Evolutionary conservation across 169 alveolate genomes (phyloP), one percentile per base, ranked within the genome.

Genomic region (Plasmodium relictum): DNA sequence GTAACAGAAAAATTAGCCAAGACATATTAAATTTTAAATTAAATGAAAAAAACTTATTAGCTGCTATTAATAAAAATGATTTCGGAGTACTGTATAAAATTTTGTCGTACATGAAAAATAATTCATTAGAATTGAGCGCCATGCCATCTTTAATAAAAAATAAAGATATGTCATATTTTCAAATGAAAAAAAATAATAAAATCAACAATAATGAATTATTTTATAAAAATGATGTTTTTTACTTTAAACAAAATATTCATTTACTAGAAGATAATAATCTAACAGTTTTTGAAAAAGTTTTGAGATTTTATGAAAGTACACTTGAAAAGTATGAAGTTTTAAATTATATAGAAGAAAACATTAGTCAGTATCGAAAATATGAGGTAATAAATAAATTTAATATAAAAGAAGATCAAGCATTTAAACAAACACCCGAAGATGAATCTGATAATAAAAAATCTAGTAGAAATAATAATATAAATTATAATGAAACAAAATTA

Each of bases 281-380:
- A 31, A 83, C 91, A 0, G 73, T 83, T 16, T 83, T 83, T 83
- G 91, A 83, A 83, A 83, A 83, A 39, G 86, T 83, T 18, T 54
- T 83, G 20, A 54, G 68, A 2, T 83, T 83, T 69, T 83, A 83
- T 83, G 59, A 83, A 42, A 26, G 39, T 58, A 61, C 78, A 18
- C 39, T 83, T 39, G 66, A 66, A 44, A 83, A 69, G 48, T 83
- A 69, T 41, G 86, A 83, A 26, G 52, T 83, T 9, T 37, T 83
- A 41, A 62, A 45, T 52, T 83, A 83, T 83, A 83, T 83, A 7
- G 91, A 83, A 83, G 44, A 37, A 20, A 44, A 58, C 37, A 56
- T 83, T 45, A 58, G 66, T 39, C 14, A 5, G 50, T 83, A 69
- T 14, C 22, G 63, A 65, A 65, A 6, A 18, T 20, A 7, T 44